phyloP scores from a whole-genome alignment of 2,329 filamentous ascomycete species.

The Torrubiella hemipterigena region DNA sequence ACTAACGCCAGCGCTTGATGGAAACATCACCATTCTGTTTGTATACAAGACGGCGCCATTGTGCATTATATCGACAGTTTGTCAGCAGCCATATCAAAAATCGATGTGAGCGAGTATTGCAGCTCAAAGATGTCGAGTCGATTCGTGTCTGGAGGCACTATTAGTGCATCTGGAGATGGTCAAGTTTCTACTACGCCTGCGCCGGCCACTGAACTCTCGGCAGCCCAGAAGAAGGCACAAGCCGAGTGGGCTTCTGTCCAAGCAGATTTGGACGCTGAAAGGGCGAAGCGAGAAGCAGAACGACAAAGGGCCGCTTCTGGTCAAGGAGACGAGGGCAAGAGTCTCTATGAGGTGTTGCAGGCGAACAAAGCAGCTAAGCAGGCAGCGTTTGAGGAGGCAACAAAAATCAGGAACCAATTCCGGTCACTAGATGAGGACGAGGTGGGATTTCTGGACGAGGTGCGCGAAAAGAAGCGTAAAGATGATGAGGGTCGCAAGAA shows the following conservation, averaged over 20 bases:
- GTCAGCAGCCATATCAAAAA: constrained; percentile 1
- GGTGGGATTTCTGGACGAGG: constrained; percentile 58
- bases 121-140: constrained; percentile 33
- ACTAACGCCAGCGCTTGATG: too few species aligned
- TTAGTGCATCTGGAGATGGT: constrained; percentile 21
- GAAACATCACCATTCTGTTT: too few species aligned
- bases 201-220: constrained; percentile 11
- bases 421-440: constrained; percentile 68
- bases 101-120: not conserved
- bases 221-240: constrained; percentile 12
- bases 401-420: constrained; percentile 64
- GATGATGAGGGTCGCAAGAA: constrained; percentile 42
- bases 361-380: constrained; percentile 80
- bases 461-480: constrained; percentile 32
- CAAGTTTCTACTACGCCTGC: not conserved
- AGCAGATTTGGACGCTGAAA: constrained; percentile 49
- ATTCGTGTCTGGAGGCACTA: constrained; percentile 44
- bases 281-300: constrained; percentile 40
- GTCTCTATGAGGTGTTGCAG: constrained; percentile 63
- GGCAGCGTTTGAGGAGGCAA: constrained; percentile 67
- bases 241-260: constrained; percentile 54
- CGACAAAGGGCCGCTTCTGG: constrained; percentile 28
- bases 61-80: constrained; percentile 1
- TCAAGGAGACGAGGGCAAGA: constrained; percentile 40
- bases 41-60: too few species aligned